Base-by-base conservation (phyloP, 331 rosid genomes). In the Pyracantha coccinea region DNA sequence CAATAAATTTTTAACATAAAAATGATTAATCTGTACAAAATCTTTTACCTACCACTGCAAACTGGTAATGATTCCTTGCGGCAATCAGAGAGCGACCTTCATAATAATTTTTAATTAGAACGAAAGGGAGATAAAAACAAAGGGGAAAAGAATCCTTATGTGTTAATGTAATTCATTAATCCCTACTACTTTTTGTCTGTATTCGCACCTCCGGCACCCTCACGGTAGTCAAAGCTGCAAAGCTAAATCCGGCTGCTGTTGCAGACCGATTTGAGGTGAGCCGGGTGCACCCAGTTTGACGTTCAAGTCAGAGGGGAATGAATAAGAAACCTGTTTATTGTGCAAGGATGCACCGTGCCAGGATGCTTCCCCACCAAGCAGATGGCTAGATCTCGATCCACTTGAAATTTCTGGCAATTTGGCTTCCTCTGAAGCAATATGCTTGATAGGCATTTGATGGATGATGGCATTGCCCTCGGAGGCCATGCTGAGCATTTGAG, bases 161-260 rank as follows among this genome's bases (percentile, higher is more conserved):
- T 55, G 54, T n/a, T 32, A 10, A 65, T 33, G n/a, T 65, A 65
- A 27, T 62, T 29, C 38, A 16, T 28, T 28, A 28, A 65, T 65
- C 50, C 69, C 69, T 35, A 11, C 52, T 20, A 12, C 23, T 32
- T 8, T 8, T 63, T 19, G 27, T 65, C 50, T 33, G n/a, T 65
- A 65, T 20, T 11, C 52, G 19, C 6, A 10, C 17, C 69, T 5
- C 69, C 11, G 17, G 35, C 25, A 63, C 16, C 68, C 33, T 20
- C 19, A 31, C 66, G 13, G 45, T 69, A 19, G 66, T 91, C 89
- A 91, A 2, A 92, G 98, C 85, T 91, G 96, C 85, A 91, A 83
- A 16, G 93, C 91, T 75, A 93, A 89, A 86, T 93, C 92, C 17
- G 98, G 96, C 74, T 81, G 97, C 83, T 76, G 82, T 74, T 76